A percentile compares a stretch with the other conserved stretches of the same genome.
Conservation (phyloP, 2,329 filamentous ascomycete genomes). For the Amphichorda felina region DNA sequence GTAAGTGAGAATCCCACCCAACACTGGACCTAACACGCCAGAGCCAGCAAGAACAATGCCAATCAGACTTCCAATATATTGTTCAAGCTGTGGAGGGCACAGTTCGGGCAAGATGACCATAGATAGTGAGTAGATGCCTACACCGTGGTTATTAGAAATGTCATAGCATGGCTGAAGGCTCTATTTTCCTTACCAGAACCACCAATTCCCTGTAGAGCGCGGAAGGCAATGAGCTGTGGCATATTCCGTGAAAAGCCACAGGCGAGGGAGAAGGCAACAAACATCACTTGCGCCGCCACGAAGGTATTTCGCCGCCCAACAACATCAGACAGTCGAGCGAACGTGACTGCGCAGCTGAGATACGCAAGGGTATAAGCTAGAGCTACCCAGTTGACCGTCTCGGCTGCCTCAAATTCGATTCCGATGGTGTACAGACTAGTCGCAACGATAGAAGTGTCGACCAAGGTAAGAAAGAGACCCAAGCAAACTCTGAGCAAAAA, state of each 20-base stretch:
- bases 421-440: slow-evolving; percentile 46
- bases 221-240: slow-evolving; percentile 34
- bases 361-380: slow-evolving; percentile 45
- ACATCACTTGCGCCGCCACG: slow-evolving; percentile 35
- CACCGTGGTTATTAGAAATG: too few relatives aligned
- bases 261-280: slow-evolving; percentile 43
- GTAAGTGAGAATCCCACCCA: slow-evolving; percentile 37
- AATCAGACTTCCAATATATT: slow-evolving; percentile 32
- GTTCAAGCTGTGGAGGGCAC: slow-evolving; percentile 24
- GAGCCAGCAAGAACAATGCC: slow-evolving; percentile 35
- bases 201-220: slow-evolving; percentile 37
- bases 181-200: slow-evolving; percentile 19
- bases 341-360: slow-evolving; percentile 42
- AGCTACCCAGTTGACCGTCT: slow-evolving; percentile 39
- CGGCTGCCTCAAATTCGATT: slow-evolving; percentile 32
- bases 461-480: slow-evolving; percentile 43
- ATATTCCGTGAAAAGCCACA: slow-evolving; percentile 27
- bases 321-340: slow-evolving; percentile 42
- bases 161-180: too few relatives aligned
- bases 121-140: slow-evolving; percentile 40
- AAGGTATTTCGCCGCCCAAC: slow-evolving; percentile 41
- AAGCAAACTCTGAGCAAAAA: slow-evolving; percentile 26
- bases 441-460: slow-evolving; percentile 49
- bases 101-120: slow-evolving; percentile 44
- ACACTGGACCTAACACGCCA: slow-evolving; percentile 37